Evolutionary conservation across 2,329 filamentous ascomycete species (phyloP).

Genomic region (Aspergillus proliferans): DNA sequence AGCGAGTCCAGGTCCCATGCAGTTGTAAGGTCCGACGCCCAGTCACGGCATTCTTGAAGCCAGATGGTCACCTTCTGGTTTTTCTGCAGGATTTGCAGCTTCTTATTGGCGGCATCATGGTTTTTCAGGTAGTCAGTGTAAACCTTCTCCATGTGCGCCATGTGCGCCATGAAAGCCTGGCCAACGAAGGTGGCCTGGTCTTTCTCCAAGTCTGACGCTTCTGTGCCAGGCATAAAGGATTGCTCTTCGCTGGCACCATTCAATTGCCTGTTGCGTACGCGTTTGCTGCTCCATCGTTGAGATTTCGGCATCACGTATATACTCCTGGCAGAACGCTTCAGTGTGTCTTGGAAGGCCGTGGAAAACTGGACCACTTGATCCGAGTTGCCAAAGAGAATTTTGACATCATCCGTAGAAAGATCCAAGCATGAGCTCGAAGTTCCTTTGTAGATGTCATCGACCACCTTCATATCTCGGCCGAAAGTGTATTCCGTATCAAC

Average conservation of each 20-base stretch:
- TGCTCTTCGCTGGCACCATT: constrained; percentile 26
- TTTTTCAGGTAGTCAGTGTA: constrained; percentile 62
- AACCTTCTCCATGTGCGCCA: constrained; percentile 56
- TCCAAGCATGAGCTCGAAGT: constrained; percentile 77
- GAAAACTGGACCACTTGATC: constrained; percentile 87
- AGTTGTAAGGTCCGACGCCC: constrained; percentile 82
- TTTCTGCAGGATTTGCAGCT: constrained; percentile 44
- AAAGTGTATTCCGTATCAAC: constrained; percentile 89
- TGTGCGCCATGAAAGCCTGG: constrained; percentile 51
- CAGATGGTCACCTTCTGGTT: constrained; percentile 65
- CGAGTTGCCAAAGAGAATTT: constrained; percentile 85
- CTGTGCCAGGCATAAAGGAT: constrained; percentile 19
- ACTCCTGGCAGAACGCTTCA: constrained; percentile 72
- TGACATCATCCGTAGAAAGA: constrained; percentile 76
- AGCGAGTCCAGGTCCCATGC: constrained; percentile 94
- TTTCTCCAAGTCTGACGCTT: constrained; percentile 46
- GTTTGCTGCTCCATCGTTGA: constrained; percentile 49
- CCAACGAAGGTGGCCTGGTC: constrained; percentile 56
- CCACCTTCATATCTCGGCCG: constrained; percentile 91
- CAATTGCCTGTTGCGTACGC: constrained; percentile 36
- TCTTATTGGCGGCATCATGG: constrained; percentile 58
- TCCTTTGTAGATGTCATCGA: constrained; percentile 95
- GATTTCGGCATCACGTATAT: constrained; percentile 65
- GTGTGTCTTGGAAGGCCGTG: constrained; percentile 66
- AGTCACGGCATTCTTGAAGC: constrained; percentile 87